phyloP scores from a whole-genome alignment of 208 protist species.

The Trypanosomatidae sp. region DNA sequence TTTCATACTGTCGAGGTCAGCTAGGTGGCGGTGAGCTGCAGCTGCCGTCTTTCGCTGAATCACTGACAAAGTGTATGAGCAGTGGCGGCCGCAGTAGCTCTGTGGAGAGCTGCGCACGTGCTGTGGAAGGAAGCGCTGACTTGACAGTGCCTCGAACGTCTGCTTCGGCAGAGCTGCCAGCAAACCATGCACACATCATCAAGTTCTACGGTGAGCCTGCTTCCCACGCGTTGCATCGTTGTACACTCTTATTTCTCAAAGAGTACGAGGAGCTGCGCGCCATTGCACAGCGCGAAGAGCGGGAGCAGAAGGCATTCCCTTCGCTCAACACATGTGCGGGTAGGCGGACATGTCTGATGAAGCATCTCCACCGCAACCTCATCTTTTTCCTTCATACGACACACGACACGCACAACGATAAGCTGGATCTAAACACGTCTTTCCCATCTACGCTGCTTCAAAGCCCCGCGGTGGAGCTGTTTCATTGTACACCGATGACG shows the following conservation, averaged over 20 bases:
- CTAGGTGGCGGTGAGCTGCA: conserved; percentile 13
- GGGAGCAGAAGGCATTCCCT: conserved; percentile 3
- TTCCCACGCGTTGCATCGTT: conserved; percentile 34
- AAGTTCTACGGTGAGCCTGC: conserved; percentile 81
- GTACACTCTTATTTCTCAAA: conserved; percentile 52
- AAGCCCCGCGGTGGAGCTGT: conserved; percentile 44
- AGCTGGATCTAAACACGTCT: conserved; percentile 47
- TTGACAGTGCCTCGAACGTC: neutral
- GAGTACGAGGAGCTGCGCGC: conserved; percentile 45
- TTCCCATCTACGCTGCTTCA: conserved; percentile 54
- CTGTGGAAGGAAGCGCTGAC: neutral
- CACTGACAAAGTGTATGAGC: neutral
- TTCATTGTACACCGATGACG: conserved; percentile 82
- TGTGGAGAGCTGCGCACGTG: no score
- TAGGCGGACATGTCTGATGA: neutral
- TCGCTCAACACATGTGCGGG: no score
- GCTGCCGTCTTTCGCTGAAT: conserved; percentile 1
- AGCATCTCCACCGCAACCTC: conserved; percentile 43
- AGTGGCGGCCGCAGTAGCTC: neutral
- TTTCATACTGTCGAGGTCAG: conserved; percentile 28
- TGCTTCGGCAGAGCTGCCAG: neutral
- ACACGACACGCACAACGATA: conserved; percentile 86
- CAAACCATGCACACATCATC: conserved; percentile 29
- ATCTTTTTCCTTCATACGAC: conserved; percentile 81
- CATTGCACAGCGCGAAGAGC: conserved; percentile 1